These are phyloP conservation scores for Lasiodiplodia sp. DNA, from an alignment of 2,329 filamentous ascomycete genomes.

Conservation along the genomic window DNA sequence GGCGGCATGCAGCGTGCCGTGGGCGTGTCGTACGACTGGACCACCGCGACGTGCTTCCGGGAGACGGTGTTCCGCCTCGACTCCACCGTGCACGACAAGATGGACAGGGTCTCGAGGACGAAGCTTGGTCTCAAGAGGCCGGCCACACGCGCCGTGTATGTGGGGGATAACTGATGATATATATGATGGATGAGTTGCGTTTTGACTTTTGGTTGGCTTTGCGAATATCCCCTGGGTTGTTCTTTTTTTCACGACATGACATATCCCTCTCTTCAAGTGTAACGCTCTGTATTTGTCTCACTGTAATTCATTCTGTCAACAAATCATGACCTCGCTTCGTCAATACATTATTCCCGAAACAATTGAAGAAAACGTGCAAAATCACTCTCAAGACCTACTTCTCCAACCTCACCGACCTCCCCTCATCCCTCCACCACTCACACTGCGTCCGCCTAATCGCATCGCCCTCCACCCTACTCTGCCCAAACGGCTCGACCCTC, in stretches of 20 bases:
- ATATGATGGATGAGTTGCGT: no score
- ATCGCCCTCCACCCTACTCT: slow-evolving; percentile 39
- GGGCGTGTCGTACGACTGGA: slow-evolving; percentile 56
- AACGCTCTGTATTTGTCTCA: no score
- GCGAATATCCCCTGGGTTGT: no score
- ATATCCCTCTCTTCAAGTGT: no score
- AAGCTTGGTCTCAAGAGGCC: slow-evolving; percentile 40
- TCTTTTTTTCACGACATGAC: no score
- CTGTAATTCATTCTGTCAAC: no score
- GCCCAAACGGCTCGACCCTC: slow-evolving; percentile 37
- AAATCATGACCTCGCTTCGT: no score
- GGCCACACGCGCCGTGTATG: neutral
- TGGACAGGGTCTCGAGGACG: slow-evolving; percentile 44
- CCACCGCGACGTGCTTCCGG: slow-evolving; percentile 48
- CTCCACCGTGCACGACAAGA: slow-evolving; percentile 46
- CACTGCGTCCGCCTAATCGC: slow-evolving; percentile 37
- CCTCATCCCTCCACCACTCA: slow-evolving; percentile 41
- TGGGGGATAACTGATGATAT: neutral
- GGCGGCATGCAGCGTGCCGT: slow-evolving; percentile 56
- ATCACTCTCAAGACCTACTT: slow-evolving; percentile 13
- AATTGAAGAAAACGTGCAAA: neutral
- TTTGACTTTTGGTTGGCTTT: neutral
- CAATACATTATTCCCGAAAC: no score
- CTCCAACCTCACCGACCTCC: slow-evolving; percentile 35
- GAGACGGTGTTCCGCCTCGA: slow-evolving; percentile 56